These are phyloP conservation scores for Astrocystis sublimbata DNA, from an alignment of 495 filamentous ascomycete genomes.

Conservation along the genomic window DNA sequence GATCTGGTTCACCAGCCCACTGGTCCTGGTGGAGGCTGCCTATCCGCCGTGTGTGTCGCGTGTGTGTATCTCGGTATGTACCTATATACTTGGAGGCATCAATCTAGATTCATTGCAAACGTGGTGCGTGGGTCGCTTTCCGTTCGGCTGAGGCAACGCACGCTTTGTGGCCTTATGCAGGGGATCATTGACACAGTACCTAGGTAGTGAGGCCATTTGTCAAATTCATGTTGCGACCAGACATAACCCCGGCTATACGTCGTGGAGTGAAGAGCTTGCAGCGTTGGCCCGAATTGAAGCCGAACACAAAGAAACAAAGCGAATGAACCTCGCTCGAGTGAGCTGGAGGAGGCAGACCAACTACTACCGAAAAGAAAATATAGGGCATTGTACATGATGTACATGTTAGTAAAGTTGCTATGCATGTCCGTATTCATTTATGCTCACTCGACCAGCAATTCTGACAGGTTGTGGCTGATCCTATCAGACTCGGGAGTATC, in stretches of 20 bases:
- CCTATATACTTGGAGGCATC: too few species aligned
- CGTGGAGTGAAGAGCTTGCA: background rate
- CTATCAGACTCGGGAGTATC: too few species aligned
- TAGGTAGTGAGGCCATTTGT: slow-evolving; percentile 2
- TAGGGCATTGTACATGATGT: background rate
- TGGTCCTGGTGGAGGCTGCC: slow-evolving; percentile 4
- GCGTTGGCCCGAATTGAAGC: background rate
- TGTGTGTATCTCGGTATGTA: too few species aligned
- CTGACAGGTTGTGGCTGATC: too few species aligned
- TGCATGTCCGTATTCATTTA: too few species aligned
- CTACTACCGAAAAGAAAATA: background rate
- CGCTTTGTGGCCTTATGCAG: background rate
- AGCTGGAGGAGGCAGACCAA: background rate
- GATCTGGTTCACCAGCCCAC: slow-evolving; percentile 10
- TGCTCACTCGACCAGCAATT: too few species aligned
- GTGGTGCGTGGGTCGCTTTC: background rate
- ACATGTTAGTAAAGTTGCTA: too few species aligned
- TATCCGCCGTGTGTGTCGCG: slow-evolving; percentile 3
- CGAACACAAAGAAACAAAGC: background rate
- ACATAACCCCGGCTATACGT: background rate
- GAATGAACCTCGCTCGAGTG: background rate
- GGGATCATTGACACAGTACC: background rate
- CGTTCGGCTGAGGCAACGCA: background rate
- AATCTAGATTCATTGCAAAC: background rate
- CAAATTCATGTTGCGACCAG: background rate